These are phyloP conservation scores for Botrytis sinoallii DNA, from an alignment of 2,329 filamentous ascomycete genomes.

Conservation along the genomic window DNA sequence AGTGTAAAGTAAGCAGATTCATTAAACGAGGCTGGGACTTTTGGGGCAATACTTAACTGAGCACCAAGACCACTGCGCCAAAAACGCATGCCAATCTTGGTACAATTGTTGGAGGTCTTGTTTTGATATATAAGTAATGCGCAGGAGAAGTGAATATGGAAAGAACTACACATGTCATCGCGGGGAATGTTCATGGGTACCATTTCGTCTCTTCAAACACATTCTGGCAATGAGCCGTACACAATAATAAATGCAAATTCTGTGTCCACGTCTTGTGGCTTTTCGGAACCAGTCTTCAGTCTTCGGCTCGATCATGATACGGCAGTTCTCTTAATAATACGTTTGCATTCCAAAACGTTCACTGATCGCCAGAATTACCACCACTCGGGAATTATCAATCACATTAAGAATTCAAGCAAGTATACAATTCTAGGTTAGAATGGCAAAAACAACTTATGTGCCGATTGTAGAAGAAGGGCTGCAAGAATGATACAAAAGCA, in stretches of 20 bases:
- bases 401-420: not conserved
- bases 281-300: not conserved
- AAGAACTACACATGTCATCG: not conserved
- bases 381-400: not conserved
- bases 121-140: not conserved
- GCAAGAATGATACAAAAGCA: not conserved
- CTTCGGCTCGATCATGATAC: not conserved
- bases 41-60: not conserved
- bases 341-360: fast-evolving
- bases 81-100: not conserved
- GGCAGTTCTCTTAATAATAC: not conserved
- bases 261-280: not conserved
- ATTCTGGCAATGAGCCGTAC: not conserved
- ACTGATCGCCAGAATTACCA: not conserved
- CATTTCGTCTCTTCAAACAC: not conserved
- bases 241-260: not conserved
- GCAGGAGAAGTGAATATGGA: not conserved
- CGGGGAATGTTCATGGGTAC: not conserved
- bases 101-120: not conserved
- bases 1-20: not conserved
- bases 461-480: fast-evolving
- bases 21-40: not conserved
- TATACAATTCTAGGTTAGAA: not conserved
- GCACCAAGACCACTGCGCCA: not conserved
- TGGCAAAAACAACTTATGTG: not conserved